phyloP scores from a whole-genome alignment of 345 rosid genomes.

The Acer negundo region DNA sequence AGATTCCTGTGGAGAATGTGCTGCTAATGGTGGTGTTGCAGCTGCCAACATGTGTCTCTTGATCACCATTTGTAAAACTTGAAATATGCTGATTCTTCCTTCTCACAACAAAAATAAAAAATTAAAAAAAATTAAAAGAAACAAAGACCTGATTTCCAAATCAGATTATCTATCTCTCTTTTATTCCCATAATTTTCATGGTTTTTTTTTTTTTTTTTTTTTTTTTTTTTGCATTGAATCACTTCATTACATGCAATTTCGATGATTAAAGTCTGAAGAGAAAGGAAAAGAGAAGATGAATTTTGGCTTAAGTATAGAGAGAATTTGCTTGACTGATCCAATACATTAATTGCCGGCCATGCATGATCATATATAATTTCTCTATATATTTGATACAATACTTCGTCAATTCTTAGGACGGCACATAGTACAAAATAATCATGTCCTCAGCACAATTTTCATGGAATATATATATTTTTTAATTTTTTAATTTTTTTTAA shows the following conservation, averaged over 20 bases:
- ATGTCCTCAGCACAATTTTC: background rate
- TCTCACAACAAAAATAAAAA: too few relatives aligned
- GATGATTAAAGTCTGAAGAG: background rate
- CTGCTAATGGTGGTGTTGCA: slow-evolving; percentile 7
- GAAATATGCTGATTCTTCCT: too few relatives aligned
- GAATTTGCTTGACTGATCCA: background rate
- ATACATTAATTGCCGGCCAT: slow-evolving; percentile 31
- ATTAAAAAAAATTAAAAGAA: background rate
- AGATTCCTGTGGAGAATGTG: slow-evolving; percentile 9
- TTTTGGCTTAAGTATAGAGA: slow-evolving; percentile 2
- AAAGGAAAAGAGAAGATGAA: background rate
- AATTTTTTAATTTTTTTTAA: too few relatives aligned
- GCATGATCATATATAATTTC: background rate
- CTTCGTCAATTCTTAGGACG: slow-evolving; percentile 30
- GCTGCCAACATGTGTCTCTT: background rate
- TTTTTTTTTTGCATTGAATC: background rate
- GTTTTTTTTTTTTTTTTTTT: too few relatives aligned
- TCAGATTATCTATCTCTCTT: background rate
- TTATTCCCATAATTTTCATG: background rate
- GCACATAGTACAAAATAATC: slow-evolving; percentile 21
- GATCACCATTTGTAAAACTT: background rate
- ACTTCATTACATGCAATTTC: background rate
- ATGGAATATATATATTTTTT: too few relatives aligned
- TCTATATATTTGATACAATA: slow-evolving; percentile 6
- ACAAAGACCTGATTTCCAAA: background rate